phyloP scores from a whole-genome alignment of 345 rosid species.

The Mallotus nudiflorus region DNA sequence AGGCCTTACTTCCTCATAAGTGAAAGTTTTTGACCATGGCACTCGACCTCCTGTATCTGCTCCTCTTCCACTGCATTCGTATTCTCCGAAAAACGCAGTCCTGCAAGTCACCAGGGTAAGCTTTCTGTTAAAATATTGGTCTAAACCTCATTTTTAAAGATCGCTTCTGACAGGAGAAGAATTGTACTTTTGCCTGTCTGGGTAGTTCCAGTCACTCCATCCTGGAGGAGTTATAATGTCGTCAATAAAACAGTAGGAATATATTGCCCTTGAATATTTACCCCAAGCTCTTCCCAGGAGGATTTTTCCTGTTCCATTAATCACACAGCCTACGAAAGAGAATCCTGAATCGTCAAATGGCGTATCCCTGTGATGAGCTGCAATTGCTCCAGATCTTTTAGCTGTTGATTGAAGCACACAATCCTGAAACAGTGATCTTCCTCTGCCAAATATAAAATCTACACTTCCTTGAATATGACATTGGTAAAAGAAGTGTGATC shows the following conservation, averaged over 20 bases:
- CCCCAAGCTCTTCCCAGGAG: constrained; percentile 96
- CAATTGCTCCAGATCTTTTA: constrained; percentile 59
- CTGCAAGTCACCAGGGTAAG: constrained; percentile 43
- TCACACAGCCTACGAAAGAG: constrained; percentile 69
- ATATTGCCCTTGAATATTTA: constrained; percentile 64
- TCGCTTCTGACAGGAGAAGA: not conserved
- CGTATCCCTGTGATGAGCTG: constrained; percentile 78
- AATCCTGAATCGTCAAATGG: constrained; percentile 73
- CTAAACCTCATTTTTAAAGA: not conserved
- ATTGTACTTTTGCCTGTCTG: constrained; percentile 56
- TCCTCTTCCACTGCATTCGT: constrained; percentile 76
- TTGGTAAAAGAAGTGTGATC: constrained; percentile 74
- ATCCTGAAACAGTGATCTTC: constrained; percentile 75
- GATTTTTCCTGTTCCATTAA: constrained; percentile 74
- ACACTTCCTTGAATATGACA: constrained; percentile 72
- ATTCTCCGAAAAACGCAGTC: constrained; percentile 76
- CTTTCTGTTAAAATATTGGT: not conserved
- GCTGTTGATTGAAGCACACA: constrained; percentile 76
- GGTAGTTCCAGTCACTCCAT: constrained; percentile 83
- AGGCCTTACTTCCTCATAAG: constrained; percentile 49
- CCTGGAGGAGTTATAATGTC: constrained; percentile 64
- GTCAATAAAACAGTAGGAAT: constrained; percentile 64
- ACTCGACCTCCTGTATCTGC: constrained; percentile 58
- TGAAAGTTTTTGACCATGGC: constrained; percentile 66
- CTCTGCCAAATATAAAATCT: constrained; percentile 86